Evolutionary conservation across 2,329 filamentous ascomycete genomes (phyloP).

Genomic region (Aspergillus flavus): DNA sequence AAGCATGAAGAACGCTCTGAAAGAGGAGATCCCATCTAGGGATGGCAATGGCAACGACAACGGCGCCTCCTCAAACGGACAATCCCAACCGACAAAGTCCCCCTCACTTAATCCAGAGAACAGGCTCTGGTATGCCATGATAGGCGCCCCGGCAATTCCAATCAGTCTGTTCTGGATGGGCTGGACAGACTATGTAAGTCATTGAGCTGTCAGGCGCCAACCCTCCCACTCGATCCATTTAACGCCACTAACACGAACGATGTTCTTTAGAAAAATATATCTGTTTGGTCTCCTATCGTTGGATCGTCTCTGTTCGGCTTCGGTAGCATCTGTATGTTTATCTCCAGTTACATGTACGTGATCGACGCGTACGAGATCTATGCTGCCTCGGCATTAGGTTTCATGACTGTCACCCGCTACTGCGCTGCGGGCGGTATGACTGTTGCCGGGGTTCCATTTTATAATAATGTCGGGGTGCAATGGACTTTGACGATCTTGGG

Average conservation of each 20-base stretch:
- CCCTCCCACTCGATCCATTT: too few species aligned
- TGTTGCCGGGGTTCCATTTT: too few species aligned
- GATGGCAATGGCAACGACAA: too few species aligned
- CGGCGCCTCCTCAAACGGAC: too few species aligned
- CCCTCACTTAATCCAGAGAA: conserved; percentile 48
- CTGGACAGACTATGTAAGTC: conserved; percentile 48
- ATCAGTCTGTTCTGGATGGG: conserved; percentile 62
- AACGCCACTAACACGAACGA: not conserved
- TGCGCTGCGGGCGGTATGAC: not conserved
- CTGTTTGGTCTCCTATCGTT: conserved; percentile 53
- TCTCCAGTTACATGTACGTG: conserved; percentile 57
- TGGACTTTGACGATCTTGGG: too few species aligned
- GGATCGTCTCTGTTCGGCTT: conserved; percentile 56
- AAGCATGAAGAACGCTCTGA: conserved; percentile 28
- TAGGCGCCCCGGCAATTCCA: conserved; percentile 54
- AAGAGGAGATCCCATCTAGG: not conserved
- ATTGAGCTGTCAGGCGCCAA: not conserved
- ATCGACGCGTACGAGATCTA: conserved; percentile 59
- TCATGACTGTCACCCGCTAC: conserved; percentile 46
- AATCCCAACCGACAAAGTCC: too few species aligned
- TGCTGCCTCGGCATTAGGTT: conserved; percentile 50
- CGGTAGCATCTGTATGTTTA: conserved; percentile 52
- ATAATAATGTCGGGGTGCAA: too few species aligned
- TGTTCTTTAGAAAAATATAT: conserved; percentile 33
- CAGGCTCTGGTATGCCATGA: conserved; percentile 57